A percentile compares a stretch with the other conserved stretches of the same genome.
phyloP scores from a whole-genome alignment of 2,329 filamentous ascomycete species.

The Dactylella cylindrospora region DNA sequence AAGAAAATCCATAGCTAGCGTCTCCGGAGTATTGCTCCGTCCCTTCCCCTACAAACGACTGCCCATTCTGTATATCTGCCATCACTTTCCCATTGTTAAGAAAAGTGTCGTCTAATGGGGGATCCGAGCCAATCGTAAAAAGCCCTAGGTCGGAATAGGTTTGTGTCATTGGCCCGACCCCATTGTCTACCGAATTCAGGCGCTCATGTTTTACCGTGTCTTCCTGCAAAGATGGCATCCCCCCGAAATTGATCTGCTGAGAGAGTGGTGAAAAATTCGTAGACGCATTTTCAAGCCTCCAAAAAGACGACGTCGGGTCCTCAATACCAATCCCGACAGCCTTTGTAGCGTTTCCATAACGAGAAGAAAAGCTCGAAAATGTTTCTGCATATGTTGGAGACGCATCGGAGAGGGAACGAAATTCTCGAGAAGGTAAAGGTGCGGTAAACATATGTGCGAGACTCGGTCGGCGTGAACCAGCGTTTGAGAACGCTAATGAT shows the following conservation, averaged over 20 bases:
- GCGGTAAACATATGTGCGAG: conserved; percentile 47
- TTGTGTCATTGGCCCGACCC: conserved; percentile 38
- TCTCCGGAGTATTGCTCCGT: conserved; percentile 11
- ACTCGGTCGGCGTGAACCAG: conserved; percentile 47
- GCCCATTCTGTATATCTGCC: conserved; percentile 21
- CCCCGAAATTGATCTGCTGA: conserved; percentile 41
- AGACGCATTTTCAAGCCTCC: conserved; percentile 40
- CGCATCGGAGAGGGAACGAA: conserved; percentile 40
- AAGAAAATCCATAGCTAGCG: conserved; percentile 21
- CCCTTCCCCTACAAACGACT: conserved; percentile 5
- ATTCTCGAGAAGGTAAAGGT: conserved; percentile 37
- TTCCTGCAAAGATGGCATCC: conserved; percentile 40
- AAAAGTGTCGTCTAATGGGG: conserved; percentile 22
- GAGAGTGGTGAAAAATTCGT: conserved; percentile 40
- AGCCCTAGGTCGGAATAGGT: conserved; percentile 33
- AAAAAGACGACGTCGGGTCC: conserved; percentile 37
- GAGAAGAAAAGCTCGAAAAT: conserved; percentile 34
- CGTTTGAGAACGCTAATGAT: conserved; percentile 46
- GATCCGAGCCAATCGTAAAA: conserved; percentile 36
- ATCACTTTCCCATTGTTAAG: conserved; percentile 17
- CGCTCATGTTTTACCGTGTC: conserved; percentile 36
- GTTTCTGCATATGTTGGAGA: conserved; percentile 40
- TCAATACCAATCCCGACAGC: conserved; percentile 36
- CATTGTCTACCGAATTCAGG: conserved; percentile 38
- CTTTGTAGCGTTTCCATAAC: conserved; percentile 29